Evolutionary conservation across 78 protist species (phyloP), one percentile per base, ranked within the genome.

Genomic region (Isochrysis galbana): DNA sequence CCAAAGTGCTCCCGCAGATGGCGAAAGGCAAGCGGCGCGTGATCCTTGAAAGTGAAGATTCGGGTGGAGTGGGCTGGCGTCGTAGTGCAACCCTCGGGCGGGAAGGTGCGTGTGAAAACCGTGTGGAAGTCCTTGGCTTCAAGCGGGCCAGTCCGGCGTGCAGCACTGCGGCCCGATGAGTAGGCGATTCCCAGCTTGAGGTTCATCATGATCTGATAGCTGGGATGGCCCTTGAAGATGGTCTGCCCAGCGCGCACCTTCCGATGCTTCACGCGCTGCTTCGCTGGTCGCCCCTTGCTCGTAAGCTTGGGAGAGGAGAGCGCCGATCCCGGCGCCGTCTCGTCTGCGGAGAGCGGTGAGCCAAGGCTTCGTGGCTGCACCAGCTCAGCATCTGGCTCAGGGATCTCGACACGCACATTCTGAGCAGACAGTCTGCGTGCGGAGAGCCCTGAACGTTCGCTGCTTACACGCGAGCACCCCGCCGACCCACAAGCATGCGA

Each of bases 1-100:
- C 92, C 92, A n/a, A 74, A 90, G 61, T 90, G 83, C 67, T 90
- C 80, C 29, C 92, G 83, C 45, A 90, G 44, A 23, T 84, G 72
- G 7, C 90, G 90, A 44, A 44, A 84, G 7, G 70, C 70, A 1
- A 32, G 41, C 46, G 90, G 90, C 72, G 61, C 72, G 41, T 47
- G 39, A 11, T 84, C 90, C 74, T 34, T 14, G 45, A 84, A 21
- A 17, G 1, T 25, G 72, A 84, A 47, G 26, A 19, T 45, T 39
- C 14, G 23, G 39, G 48, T 19, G 25, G 34, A 25, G 88, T 80
- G 88, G 26, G 29, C 47, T 1, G 88, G 88, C 21, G 88, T 80
- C 41, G 1, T 38, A 21, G 48, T 5, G 19, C 55, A 80, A 54
- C 88, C 88, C 23, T 42, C 55, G 4, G 55, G 55, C 36, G 54